Evolutionary conservation across 2,329 filamentous ascomycete species (phyloP).

Genomic region (Aciculosporium take): DNA sequence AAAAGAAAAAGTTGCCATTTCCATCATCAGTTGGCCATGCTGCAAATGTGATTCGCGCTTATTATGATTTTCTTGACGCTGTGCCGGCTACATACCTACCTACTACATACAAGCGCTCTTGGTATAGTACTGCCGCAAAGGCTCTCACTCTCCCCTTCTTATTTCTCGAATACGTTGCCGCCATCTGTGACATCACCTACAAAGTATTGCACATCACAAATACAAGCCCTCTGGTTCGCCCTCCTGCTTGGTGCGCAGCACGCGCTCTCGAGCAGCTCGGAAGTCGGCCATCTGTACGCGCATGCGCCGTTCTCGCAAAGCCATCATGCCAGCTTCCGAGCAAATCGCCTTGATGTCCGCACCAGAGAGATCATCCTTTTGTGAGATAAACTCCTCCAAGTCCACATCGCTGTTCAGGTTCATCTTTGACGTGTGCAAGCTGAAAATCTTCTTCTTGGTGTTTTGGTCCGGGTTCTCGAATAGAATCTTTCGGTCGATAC

Average conservation of each 20-base stretch:
- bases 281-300: constrained; percentile 98
- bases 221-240: constrained; percentile 97
- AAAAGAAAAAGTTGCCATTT: no score
- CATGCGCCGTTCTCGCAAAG: constrained; percentile 89
- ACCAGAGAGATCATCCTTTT: constrained; percentile 94
- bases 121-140: background rate
- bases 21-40: background rate
- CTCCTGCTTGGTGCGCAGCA: constrained; percentile 96
- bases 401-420: constrained; percentile 93
- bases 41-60: background rate
- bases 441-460: constrained; percentile 96
- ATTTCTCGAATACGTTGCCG: background rate
- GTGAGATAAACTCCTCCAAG: constrained; percentile 92
- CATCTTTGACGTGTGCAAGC: constrained; percentile 97
- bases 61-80: no score
- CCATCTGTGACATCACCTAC: background rate
- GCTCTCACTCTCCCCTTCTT: background rate
- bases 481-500: constrained; percentile 94
- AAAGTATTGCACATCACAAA: constrained; percentile 49
- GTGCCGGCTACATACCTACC: no score
- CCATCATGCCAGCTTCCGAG: constrained; percentile 90
- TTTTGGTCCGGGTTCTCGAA: constrained; percentile 63
- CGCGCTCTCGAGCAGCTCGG: constrained; percentile 77
- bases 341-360: constrained; percentile 99
- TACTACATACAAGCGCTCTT: no score